Conservation (phyloP, 495 filamentous ascomycete genomes). For the Penicillium antarcticum region DNA sequence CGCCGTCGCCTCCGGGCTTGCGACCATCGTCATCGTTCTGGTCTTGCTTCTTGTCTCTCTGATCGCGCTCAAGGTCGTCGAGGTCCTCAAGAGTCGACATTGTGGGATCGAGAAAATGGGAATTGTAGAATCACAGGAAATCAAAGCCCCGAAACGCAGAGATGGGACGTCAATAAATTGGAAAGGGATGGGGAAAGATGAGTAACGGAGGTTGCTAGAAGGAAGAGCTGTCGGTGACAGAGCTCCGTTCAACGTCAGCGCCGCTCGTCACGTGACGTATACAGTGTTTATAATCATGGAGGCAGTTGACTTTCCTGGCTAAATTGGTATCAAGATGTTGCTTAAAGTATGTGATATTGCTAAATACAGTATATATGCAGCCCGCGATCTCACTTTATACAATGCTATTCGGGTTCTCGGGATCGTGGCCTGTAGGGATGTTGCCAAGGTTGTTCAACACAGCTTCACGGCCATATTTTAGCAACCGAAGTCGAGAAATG, state of each 20-base stretch:
- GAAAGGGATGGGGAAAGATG: slow-evolving; percentile 12
- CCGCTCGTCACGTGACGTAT: slow-evolving; percentile 34
- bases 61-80: slow-evolving; percentile 73
- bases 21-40: slow-evolving; percentile 53
- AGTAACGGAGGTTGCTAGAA: slow-evolving; percentile 25
- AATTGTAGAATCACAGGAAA: slow-evolving; percentile 1
- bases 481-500: slow-evolving; percentile 70
- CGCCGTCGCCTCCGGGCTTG: slow-evolving; percentile 58
- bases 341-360: too few species aligned
- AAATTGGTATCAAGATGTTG: too few species aligned
- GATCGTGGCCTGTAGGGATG: neutral
- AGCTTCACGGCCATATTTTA: slow-evolving; percentile 57
- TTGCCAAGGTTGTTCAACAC: slow-evolving; percentile 45
- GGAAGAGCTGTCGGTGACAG: slow-evolving; percentile 30
- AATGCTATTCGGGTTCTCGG: neutral
- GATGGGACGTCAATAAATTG: slow-evolving; percentile 8
- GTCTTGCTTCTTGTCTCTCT: slow-evolving; percentile 71
- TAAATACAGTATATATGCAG: too few species aligned
- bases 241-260: slow-evolving; percentile 46
- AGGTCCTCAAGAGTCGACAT: slow-evolving; percentile 90
- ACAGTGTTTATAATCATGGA: slow-evolving; percentile 6
- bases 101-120: slow-evolving; percentile 15
- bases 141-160: neutral
- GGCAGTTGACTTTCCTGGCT: too few species aligned
- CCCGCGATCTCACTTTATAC: neutral